These are phyloP conservation scores for Butyriboletus loyo DNA, from an alignment of 768 basidiomycete genomes.

Conservation along the genomic window DNA sequence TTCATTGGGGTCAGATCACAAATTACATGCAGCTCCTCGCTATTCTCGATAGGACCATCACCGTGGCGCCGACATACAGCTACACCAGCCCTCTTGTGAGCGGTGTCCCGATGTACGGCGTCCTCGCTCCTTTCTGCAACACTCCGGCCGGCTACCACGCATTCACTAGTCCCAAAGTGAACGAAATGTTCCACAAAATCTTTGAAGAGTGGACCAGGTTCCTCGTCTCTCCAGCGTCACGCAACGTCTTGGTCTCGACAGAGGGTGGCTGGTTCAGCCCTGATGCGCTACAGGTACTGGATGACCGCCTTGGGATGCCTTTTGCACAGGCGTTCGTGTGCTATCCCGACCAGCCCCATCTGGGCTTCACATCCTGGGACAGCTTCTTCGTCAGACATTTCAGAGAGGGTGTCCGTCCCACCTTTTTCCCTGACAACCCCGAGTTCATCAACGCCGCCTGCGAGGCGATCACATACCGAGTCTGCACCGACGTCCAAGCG, in stretches of 20 bases:
- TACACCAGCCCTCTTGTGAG: constrained; percentile 14
- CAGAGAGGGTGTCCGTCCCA: constrained; percentile 35
- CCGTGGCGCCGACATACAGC: constrained; percentile 13
- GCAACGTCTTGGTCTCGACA: constrained; percentile 37
- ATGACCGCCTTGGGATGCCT: constrained; percentile 7
- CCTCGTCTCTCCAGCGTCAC: constrained; percentile 44
- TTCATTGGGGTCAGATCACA: not conserved
- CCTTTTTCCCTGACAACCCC: constrained; percentile 25
- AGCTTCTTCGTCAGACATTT: constrained; percentile 48
- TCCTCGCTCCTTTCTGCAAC: constrained; percentile 24
- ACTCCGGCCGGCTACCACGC: constrained; percentile 20
- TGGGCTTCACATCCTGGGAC: constrained; percentile 51
- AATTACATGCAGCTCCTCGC: constrained; percentile 7
- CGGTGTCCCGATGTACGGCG: constrained; percentile 17
- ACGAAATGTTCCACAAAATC: constrained; percentile 25
- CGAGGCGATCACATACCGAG: constrained; percentile 50
- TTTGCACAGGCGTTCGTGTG: constrained; percentile 42
- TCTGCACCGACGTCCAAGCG: constrained; percentile 33
- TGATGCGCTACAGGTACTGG: constrained; percentile 23
- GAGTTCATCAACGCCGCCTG: constrained; percentile 46
- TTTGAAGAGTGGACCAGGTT: constrained; percentile 44
- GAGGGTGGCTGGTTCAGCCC: constrained; percentile 50
- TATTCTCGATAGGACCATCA: constrained; percentile 14
- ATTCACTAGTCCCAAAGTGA: constrained; percentile 38
- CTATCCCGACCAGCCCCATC: constrained; percentile 36